Evolutionary conservation across 140 eudicot species (phyloP), one percentile per base, ranked within the genome.

Genomic region (Senecio squalidus): DNA sequence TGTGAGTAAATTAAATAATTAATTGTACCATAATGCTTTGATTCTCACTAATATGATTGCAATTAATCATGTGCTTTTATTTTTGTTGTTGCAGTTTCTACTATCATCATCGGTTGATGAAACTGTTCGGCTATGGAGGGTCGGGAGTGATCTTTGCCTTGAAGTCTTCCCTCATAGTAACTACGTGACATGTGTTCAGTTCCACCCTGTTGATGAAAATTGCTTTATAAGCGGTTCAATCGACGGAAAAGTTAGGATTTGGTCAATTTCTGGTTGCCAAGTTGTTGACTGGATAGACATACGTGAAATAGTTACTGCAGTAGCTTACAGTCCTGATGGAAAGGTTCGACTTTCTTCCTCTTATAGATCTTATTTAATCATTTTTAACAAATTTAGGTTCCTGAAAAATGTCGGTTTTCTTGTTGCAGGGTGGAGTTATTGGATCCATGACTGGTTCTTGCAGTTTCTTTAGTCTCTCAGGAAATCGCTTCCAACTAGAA

Each of bases 231-330:
- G 93, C 62, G 96, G 99, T 27, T 92, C 99, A 18, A 88, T 92
- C 6, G 99, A 92, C 62, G 99, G 99, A 60, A 92, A 92, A 56
- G 96, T 92, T 63, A 84, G 99, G 11, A 80, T 84, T 6, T 92
- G 99, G 99, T 82, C 76, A 0, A 46, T 92, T 33, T 74, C 60
- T 41, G 61, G 74, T 51, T 75, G 83, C 66, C 84, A 82, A 28
- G 96, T 92, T 47, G 89, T 82, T 51, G 82, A 92, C 55, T 92
- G 99, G 99, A 80, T 76, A 1, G 96, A 92, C 64, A 58, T 79
- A 36, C 82, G 76, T 63, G 99, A 88, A 69, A 88, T 92, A 25
- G 84, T 92, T 54, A 92, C 96, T 20, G 99, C 96, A 24, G 94
- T 92, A 55, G 72, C 93, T 44, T 88, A 87, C 75, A 78, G 64